These are phyloP conservation scores for Leptographium radiaticola DNA, from an alignment of 2,329 filamentous ascomycete species.

Conservation along the genomic window DNA sequence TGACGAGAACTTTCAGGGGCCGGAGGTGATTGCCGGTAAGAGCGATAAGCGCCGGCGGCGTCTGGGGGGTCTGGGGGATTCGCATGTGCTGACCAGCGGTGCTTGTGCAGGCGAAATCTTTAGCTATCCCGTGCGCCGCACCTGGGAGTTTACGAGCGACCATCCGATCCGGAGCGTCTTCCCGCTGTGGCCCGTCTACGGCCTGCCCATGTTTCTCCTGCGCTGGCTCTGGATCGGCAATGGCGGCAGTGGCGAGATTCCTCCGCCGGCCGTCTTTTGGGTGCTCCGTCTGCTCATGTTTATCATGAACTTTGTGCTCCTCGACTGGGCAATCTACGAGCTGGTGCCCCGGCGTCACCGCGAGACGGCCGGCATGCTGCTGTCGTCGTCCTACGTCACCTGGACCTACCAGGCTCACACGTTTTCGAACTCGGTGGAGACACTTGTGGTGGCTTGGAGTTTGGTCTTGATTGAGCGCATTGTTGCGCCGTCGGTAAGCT, in stretches of 20 bases:
- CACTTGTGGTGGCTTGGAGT: slow-evolving; percentile 83
- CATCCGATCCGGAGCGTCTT: slow-evolving; percentile 91
- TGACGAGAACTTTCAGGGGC: slow-evolving; percentile 97
- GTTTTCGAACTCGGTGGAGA: slow-evolving; percentile 96
- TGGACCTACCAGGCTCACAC: slow-evolving; percentile 99
- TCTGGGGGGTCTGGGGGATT: no score
- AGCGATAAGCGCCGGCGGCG: background rate
- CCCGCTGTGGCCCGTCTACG: slow-evolving; percentile 91
- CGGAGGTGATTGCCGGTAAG: slow-evolving; percentile 88
- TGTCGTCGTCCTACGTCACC: slow-evolving; percentile 93
- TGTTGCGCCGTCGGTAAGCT: slow-evolving; percentile 30
- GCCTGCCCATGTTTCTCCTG: slow-evolving; percentile 81
- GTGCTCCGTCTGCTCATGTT: slow-evolving; percentile 85
- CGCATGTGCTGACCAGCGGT: slow-evolving; percentile 6
- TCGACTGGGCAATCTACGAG: slow-evolving; percentile 96
- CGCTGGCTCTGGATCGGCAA: slow-evolving; percentile 88
- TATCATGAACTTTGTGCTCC: slow-evolving; percentile 83
- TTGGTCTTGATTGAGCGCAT: slow-evolving; percentile 85
- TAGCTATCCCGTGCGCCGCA: slow-evolving; percentile 74
- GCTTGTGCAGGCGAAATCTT: slow-evolving; percentile 66
- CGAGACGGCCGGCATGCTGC: slow-evolving; percentile 63
- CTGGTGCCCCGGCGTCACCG: slow-evolving; percentile 63
- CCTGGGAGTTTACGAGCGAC: slow-evolving; percentile 91
- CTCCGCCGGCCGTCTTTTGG: slow-evolving; percentile 84
- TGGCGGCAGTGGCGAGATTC: slow-evolving; percentile 60